These are phyloP conservation scores for Solanum pennellii DNA, from an alignment of 257 asterid species.

Conservation along the genomic window DNA sequence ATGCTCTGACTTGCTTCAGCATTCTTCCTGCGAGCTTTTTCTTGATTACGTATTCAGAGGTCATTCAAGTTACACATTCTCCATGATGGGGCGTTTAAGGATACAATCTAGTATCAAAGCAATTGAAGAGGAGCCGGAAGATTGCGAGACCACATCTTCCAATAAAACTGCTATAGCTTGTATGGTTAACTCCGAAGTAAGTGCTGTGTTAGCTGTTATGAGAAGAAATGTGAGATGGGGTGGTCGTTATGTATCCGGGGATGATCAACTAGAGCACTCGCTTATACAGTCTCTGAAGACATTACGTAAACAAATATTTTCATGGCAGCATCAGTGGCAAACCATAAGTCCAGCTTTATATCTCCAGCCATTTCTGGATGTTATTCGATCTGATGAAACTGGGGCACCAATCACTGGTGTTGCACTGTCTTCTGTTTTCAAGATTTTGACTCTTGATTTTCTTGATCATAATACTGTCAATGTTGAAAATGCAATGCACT, in stretches of 20 bases:
- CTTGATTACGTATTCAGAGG: constrained; percentile 9
- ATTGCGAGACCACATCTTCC: constrained; percentile 52
- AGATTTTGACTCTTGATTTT: constrained; percentile 79
- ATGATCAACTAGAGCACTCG: constrained; percentile 90
- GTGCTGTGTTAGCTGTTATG: constrained; percentile 93
- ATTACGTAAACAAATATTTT: constrained; percentile 65
- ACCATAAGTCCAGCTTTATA: constrained; percentile 60
- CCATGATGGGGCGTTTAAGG: constrained; percentile 69
- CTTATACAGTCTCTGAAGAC: constrained; percentile 82
- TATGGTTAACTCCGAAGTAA: constrained; percentile 77
- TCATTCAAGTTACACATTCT: constrained; percentile 2
- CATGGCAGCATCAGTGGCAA: constrained; percentile 85
- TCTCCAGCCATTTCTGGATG: constrained; percentile 95
- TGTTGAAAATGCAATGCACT: constrained; percentile 76
- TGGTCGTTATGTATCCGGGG: constrained; percentile 88
- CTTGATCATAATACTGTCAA: constrained; percentile 54
- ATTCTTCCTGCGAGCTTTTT: constrained; percentile 1
- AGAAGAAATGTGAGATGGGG: constrained; percentile 98
- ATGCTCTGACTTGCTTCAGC: constrained; percentile 15
- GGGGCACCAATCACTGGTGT: constrained; percentile 90
- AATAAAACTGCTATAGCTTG: constrained; percentile 63
- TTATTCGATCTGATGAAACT: constrained; percentile 90
- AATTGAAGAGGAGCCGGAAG: constrained; percentile 96
- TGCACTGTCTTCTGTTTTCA: constrained; percentile 81
- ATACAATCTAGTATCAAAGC: constrained; percentile 71